These are phyloP conservation scores for Diplocarpon mali DNA, from an alignment of 2,329 filamentous ascomycete genomes.

Conservation along the genomic window DNA sequence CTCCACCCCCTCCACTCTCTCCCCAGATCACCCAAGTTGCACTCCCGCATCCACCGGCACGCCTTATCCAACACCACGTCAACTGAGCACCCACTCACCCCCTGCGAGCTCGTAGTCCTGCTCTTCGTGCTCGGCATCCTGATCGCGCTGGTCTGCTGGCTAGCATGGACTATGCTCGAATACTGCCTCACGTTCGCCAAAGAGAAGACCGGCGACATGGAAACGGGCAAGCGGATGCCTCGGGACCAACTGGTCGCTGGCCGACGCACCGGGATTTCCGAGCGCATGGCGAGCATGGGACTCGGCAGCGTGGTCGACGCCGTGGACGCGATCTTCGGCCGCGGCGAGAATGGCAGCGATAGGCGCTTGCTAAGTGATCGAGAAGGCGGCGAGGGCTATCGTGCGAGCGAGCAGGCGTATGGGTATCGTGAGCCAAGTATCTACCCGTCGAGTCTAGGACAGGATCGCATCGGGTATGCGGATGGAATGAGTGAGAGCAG, in stretches of 20 bases:
- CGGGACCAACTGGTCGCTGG: background rate
- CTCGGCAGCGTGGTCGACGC: slow-evolving; percentile 1
- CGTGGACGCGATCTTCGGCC: slow-evolving; percentile 1
- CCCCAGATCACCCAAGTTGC: slow-evolving; percentile 1
- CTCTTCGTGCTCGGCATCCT: slow-evolving; percentile 5
- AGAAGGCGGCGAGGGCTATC: background rate
- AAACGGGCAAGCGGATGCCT: background rate
- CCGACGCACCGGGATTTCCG: background rate
- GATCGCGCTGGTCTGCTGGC: slow-evolving; percentile 8
- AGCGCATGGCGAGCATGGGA: background rate
- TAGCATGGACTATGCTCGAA: slow-evolving; percentile 9
- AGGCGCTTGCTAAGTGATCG: background rate
- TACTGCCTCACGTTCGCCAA: slow-evolving; percentile 4
- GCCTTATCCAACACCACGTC: background rate
- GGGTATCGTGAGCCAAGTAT: slow-evolving; percentile 6
- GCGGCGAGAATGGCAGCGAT: slow-evolving; percentile 1
- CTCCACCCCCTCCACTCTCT: background rate
- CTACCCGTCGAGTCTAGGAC: background rate
- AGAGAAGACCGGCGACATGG: slow-evolving; percentile 7
- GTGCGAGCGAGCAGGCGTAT: background rate
- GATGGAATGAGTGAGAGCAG: slow-evolving; percentile 9
- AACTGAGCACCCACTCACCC: slow-evolving; percentile 4
- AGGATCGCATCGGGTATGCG: slow-evolving; percentile 1
- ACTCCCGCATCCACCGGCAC: slow-evolving; percentile 2
- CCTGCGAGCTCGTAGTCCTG: slow-evolving; percentile 10